Evolutionary conservation across 2,329 filamentous ascomycete species (phyloP).

Genomic region (Ceratocystis harringtonii): DNA sequence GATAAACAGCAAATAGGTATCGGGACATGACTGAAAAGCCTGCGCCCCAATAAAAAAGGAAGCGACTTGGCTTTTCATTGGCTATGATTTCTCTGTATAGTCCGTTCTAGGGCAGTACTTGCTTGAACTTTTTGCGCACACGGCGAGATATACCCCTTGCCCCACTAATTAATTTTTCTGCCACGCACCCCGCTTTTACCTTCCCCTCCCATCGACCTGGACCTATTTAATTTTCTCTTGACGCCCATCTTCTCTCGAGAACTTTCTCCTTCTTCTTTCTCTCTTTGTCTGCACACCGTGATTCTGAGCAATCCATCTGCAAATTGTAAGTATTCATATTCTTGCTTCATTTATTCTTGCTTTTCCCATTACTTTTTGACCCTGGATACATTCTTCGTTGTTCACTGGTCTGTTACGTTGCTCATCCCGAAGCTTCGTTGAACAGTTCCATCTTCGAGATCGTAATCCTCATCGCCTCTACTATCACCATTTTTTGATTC

Average conservation of each 20-base stretch:
- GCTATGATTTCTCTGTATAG: background rate
- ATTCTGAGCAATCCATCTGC: constrained; percentile 18
- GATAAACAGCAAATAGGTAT: background rate
- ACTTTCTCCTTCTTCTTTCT: constrained; percentile 18
- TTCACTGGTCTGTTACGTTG: too few species aligned
- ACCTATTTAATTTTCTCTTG: constrained; percentile 16
- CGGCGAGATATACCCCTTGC: constrained; percentile 13
- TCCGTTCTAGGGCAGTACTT: constrained; percentile 16
- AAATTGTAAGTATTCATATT: constrained; percentile 14
- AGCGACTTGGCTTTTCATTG: background rate
- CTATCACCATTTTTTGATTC: background rate
- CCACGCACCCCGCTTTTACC: constrained; percentile 17
- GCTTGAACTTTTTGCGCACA: constrained; percentile 12
- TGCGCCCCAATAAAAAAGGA: background rate
- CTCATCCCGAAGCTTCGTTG: too few species aligned
- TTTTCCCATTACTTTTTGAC: background rate
- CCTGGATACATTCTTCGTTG: background rate
- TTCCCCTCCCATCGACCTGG: constrained; percentile 8
- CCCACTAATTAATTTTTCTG: constrained; percentile 17
- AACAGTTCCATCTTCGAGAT: too few species aligned
- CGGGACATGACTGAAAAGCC: background rate
- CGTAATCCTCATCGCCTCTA: background rate
- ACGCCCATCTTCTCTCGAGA: constrained; percentile 11
- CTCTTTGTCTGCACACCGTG: constrained; percentile 18
- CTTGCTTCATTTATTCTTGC: background rate